Base-by-base conservation (phyloP, 129 eudicot species). In the Lactuca saligna region DNA sequence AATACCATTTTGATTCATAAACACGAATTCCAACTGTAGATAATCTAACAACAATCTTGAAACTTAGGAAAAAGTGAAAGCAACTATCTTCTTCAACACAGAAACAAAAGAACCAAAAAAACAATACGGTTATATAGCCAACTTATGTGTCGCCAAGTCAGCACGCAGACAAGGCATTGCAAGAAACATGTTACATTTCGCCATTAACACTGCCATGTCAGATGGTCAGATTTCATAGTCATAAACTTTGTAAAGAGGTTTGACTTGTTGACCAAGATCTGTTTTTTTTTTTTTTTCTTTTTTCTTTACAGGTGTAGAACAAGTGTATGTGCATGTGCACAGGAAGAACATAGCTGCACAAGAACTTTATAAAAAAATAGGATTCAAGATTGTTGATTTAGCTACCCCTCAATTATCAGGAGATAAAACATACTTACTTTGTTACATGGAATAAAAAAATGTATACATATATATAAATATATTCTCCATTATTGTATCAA, bases 131-230 rank as follows among this genome's bases (percentile, higher is more conserved):
- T 91, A 91, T 63, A 71, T 88, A 31, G 77, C 96, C 68, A 91
- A 91, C 76, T 62, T 91, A 74, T 91, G 97, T 44, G 97, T 91
- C 42, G 85, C 91, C 3, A 86, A 82, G 71, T 85, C 88, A 65
- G 86, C 96, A 17, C 91, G 97, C 10, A 81, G 97, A 33, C 84
- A 83, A 76, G 96, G 97, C 44, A 84, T 91, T 66, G 97, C 97
- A 76, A 85, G 79, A 70, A 88, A 80, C 75, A 91, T 91, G 97
- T 56, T 91, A 75, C 76, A 55, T 25, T 83, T 85, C 62, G 89
- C 96, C 57, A 83, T 86, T 9, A 32, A 59, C 41, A 83, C 80
- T 35, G 94, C 97, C 54, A 76, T 75, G 72, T 77, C 66, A 39
- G 72, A 83, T 50, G 97, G 97, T 91, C 14, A 81, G 69, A 48